These are phyloP conservation scores for Pachyrhizus erosus DNA, from an alignment of 306 rosid species.

Conservation along the genomic window DNA sequence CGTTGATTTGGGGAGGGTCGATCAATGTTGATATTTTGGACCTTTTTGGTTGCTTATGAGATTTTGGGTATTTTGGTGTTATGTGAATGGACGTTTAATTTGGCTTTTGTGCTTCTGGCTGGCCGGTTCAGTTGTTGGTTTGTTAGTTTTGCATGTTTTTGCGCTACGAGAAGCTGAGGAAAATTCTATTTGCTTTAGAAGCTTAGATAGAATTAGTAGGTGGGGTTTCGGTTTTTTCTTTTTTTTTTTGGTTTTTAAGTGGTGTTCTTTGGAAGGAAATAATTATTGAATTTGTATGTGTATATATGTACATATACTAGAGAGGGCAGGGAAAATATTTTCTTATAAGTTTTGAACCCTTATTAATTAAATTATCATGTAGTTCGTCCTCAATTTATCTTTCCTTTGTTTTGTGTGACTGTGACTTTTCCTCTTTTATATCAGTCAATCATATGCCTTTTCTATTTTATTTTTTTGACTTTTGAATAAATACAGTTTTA, in stretches of 20 bases:
- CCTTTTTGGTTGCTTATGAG: conserved; percentile 15
- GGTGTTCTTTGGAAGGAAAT: conserved; percentile 18
- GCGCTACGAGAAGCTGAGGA: not conserved
- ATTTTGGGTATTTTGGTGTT: conserved; percentile 33
- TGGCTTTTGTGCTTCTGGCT: conserved; percentile 38
- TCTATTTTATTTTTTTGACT: too few species aligned
- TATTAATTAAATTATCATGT: conserved; percentile 9
- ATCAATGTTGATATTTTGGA: conserved; percentile 42
- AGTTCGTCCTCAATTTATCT: conserved; percentile 15
- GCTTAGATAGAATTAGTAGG: not conserved
- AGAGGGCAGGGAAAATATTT: not conserved
- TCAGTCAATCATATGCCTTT: not conserved
- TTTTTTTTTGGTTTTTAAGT: not conserved
- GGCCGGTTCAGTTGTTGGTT: conserved; percentile 30
- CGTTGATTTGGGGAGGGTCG: conserved; percentile 31
- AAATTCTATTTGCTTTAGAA: conserved; percentile 24
- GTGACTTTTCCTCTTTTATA: not conserved
- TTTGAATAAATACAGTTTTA: not conserved
- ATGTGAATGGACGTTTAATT: conserved; percentile 30
- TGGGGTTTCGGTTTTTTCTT: not conserved
- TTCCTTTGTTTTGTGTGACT: not conserved
- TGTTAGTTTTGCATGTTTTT: not conserved
- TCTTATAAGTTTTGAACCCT: conserved; percentile 28
- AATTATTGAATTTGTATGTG: not conserved
- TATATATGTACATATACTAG: not conserved